Conservation (phyloP, 2,329 filamentous ascomycete genomes). For the Colletotrichum aenigma region DNA sequence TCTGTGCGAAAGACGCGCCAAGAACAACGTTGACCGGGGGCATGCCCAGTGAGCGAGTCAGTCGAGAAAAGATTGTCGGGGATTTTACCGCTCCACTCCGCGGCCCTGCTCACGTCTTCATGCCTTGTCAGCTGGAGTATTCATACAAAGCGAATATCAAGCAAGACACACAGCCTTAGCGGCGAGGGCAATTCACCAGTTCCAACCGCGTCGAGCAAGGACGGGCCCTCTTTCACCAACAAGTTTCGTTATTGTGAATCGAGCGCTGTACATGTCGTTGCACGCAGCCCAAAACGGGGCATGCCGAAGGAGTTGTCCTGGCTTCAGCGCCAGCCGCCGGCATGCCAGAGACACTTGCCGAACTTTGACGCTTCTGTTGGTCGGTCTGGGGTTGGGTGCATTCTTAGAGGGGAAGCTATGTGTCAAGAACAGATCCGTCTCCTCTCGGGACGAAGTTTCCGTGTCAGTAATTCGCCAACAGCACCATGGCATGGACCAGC, state of each 20-base stretch:
- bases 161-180: neutral
- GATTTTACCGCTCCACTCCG: slow-evolving; percentile 4
- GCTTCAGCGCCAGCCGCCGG: neutral
- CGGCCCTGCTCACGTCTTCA: neutral
- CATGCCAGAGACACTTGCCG: neutral
- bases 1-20: slow-evolving; percentile 5
- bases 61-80: slow-evolving; percentile 2
- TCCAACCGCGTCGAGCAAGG: neutral
- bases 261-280: neutral
- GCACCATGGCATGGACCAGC: neutral
- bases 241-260: neutral
- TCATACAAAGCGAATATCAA: neutral
- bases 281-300: neutral
- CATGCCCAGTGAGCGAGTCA: slow-evolving; percentile 7
- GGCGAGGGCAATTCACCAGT: neutral
- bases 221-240: neutral
- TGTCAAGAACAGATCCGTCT: neutral
- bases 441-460: neutral
- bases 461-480: neutral
- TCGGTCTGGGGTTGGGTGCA: neutral
- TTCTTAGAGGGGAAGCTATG: neutral
- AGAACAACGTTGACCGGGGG: neutral
- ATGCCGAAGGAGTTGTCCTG: neutral
- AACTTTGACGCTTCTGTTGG: neutral
- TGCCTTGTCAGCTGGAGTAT: neutral